These are phyloP conservation scores for Paramecium pentaurelia DNA, from an alignment of 73 alveolate species.

Conservation along the genomic window DNA sequence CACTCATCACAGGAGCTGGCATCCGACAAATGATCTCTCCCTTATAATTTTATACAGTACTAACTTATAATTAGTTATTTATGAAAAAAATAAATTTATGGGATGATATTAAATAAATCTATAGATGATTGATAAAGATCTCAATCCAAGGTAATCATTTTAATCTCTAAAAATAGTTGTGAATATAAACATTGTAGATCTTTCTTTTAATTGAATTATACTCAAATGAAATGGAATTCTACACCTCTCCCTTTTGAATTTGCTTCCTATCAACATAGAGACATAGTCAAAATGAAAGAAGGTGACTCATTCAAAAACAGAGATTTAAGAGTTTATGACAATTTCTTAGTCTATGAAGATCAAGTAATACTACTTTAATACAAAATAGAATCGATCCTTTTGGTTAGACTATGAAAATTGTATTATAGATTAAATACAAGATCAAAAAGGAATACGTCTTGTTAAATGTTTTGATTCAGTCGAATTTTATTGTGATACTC, in stretches of 20 bases:
- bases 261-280: not conserved
- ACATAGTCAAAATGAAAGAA: not conserved
- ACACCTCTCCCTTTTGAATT: not conserved
- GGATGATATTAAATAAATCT: not conserved
- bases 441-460: not conserved
- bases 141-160: not conserved
- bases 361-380: not conserved
- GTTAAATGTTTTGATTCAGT: not conserved
- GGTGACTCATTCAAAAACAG: not conserved
- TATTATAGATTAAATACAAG: not conserved
- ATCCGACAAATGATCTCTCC: not conserved
- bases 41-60: not conserved
- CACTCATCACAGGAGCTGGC: conserved; percentile 35
- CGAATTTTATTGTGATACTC: not conserved
- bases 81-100: not conserved
- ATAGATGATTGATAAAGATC: not conserved
- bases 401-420: conserved; percentile 10
- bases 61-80: not conserved
- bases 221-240: not conserved
- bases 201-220: not conserved
- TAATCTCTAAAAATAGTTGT: not conserved
- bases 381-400: not conserved
- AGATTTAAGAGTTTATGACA: not conserved
- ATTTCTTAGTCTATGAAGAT: not conserved
- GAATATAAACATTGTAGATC: not conserved